Percentiles rank a stretch among this genome's conserved stretches.
Evolutionary conservation across 805 yeast species (phyloP).

Genomic region (Wickerhamomyces chambardii): DNA sequence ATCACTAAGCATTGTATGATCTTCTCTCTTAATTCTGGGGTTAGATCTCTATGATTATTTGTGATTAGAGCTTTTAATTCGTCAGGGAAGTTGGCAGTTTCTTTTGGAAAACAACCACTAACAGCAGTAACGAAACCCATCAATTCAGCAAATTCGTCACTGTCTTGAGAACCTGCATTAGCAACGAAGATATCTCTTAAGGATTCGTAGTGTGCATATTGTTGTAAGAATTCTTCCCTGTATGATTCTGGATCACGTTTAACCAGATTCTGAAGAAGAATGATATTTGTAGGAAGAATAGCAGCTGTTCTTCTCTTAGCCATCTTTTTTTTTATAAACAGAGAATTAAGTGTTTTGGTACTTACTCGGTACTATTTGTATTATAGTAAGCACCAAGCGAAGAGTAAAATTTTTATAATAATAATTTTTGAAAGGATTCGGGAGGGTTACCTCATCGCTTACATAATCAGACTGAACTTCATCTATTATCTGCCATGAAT

Average conservation of each 20-base stretch:
- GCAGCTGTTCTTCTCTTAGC: conserved; percentile 89
- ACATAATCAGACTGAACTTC: background rate
- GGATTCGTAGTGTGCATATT: conserved; percentile 88
- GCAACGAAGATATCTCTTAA: conserved; percentile 77
- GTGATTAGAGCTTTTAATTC: conserved; percentile 64
- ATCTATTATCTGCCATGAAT: too few relatives aligned
- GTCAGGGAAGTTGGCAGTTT: conserved; percentile 76
- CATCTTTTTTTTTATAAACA: conserved; percentile 36
- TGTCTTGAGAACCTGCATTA: conserved; percentile 48
- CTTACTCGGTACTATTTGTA: too few relatives aligned
- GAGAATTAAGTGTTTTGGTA: background rate
- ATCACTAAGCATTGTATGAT: conserved; percentile 82
- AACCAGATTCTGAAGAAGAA: conserved; percentile 83
- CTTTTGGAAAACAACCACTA: conserved; percentile 81
- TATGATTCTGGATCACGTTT: conserved; percentile 93
- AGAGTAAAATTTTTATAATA: too few relatives aligned
- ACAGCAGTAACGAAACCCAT: conserved; percentile 92
- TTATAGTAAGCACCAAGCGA: too few relatives aligned
- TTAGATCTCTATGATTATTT: conserved; percentile 71
- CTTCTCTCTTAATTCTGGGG: conserved; percentile 85
- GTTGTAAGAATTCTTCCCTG: conserved; percentile 88
- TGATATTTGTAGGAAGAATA: conserved; percentile 84
- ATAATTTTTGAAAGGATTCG: background rate
- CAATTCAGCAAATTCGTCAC: conserved; percentile 55
- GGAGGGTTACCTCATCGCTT: background rate